Base-by-base conservation (phyloP, 176 grass and related monocot genomes). In the Avena eriantha region DNA sequence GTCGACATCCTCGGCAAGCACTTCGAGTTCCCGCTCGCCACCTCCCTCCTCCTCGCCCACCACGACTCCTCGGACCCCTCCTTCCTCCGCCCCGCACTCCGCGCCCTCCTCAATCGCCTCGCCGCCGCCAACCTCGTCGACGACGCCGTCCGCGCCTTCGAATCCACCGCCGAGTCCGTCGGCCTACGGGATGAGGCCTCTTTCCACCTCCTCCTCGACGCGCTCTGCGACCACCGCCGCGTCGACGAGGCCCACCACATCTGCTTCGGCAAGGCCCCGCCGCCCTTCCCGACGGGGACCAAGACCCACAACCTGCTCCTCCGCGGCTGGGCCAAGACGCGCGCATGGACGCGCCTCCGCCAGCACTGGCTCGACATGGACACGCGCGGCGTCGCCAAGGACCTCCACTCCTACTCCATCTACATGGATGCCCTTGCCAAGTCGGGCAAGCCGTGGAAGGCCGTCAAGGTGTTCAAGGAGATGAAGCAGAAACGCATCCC, bases 301-400 rank as follows among this genome's bases (percentile, higher is more conserved):
- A 98, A 98, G 86, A 88, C 86, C 39, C 88, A 98, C 88, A 98
- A 98, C 80, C 74, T 96, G 23, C 82, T 98, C 45, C 96, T 96
- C 54, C 90, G 96, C 47, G 92, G 96, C 19, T 94, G 93, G 96
- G 63, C 91, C 14, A 98, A 96, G 88, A 31, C 85, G 80, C 76
- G 82, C 72, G 84, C 88, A 60, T 96, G 92, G 80, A 21, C 79
- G 19, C 87, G 87, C 46, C 93, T 95, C 57, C 92, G 90, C 15
- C 82, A 96, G 17, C 90, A 96, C 36, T 98, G 96, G 96, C 71
- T 91, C 65, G 96, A 98, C 65, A 98, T 98, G 96, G 93, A 98
- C 86, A 80, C 53, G 10, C 81, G 81, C 29, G 59, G 92, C 22
- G 84, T 98, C 19, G 64, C 82, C 54, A 96, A 98, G 87, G 96